phyloP scores from a whole-genome alignment of 1,284 basidiomycete genomes.

The Puccinia polysora region DNA sequence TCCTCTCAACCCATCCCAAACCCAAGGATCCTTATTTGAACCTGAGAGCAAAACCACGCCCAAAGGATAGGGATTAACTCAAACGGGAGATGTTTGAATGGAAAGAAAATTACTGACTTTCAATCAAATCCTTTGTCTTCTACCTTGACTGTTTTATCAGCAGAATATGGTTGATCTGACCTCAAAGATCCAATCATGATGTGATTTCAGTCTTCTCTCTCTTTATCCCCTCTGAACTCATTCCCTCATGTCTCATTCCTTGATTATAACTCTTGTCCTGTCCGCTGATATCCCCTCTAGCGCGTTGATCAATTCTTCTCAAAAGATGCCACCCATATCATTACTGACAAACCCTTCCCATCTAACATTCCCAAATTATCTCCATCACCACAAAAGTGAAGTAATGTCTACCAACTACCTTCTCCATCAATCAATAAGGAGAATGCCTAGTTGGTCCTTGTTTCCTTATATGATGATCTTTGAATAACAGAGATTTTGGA shows the following conservation, averaged over 20 bases:
- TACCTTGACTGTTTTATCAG: slow-evolving; percentile 70
- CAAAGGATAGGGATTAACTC: slow-evolving; percentile 30
- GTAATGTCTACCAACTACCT: slow-evolving; percentile 49
- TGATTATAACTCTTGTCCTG: slow-evolving; percentile 18
- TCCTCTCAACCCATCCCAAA: not conserved
- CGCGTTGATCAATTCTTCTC: slow-evolving; percentile 80
- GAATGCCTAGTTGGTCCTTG: slow-evolving; percentile 54
- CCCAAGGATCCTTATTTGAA: not conserved
- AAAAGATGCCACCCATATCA: slow-evolving; percentile 75
- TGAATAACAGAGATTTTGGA: too few species aligned
- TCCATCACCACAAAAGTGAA: slow-evolving; percentile 49
- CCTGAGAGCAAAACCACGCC: slow-evolving; percentile 10
- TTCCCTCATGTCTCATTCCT: too few species aligned
- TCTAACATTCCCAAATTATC: slow-evolving; percentile 44
- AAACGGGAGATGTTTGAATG: slow-evolving; percentile 57
- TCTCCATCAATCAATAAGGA: slow-evolving; percentile 60
- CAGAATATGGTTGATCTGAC: slow-evolving; percentile 58
- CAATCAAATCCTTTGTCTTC: slow-evolving; percentile 77
- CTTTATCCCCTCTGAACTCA: too few species aligned
- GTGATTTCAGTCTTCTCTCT: slow-evolving; percentile 63
- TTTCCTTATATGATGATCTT: too few species aligned
- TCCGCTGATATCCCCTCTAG: slow-evolving; percentile 55
- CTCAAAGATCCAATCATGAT: slow-evolving; percentile 63
- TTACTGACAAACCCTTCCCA: slow-evolving; percentile 62
- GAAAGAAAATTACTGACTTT: slow-evolving; percentile 72